A percentile compares a stretch with the other conserved stretches of the same genome.
These are phyloP conservation scores for Coemansia sp. DNA, from an alignment of 192 early-diverging fungal genomes.

Conservation along the genomic window DNA sequence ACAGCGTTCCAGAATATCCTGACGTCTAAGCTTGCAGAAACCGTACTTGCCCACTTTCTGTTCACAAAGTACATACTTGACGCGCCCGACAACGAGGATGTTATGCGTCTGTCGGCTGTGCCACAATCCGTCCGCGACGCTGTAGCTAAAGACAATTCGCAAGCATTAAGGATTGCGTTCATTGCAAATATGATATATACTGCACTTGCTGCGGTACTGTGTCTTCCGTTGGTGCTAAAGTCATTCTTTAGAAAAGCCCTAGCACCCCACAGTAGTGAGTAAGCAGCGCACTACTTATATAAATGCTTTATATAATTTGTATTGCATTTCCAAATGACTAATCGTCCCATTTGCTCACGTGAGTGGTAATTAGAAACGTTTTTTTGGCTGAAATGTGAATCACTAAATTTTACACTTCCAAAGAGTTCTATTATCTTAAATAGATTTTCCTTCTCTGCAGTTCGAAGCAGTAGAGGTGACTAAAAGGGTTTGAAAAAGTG, in stretches of 20 bases:
- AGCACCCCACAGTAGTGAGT: background rate
- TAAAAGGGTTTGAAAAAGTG: too few relatives aligned
- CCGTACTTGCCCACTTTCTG: slow-evolving; percentile 21
- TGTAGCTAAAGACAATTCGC: slow-evolving; percentile 28
- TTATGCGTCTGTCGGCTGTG: slow-evolving; percentile 35
- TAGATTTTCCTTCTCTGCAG: too few relatives aligned
- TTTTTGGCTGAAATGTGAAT: slow-evolving; percentile 8
- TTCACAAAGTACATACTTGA: slow-evolving; percentile 35
- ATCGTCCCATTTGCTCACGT: background rate
- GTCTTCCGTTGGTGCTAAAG: slow-evolving; percentile 3
- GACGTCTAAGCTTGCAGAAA: slow-evolving; percentile 32
- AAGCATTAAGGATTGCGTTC: slow-evolving; percentile 26
- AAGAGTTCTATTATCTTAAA: background rate
- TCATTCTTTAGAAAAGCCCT: background rate
- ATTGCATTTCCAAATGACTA: background rate
- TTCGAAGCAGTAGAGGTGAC: too few relatives aligned
- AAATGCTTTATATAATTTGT: background rate
- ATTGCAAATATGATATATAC: background rate
- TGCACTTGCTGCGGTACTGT: background rate
- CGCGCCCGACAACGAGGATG: slow-evolving; percentile 36
- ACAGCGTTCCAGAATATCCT: slow-evolving; percentile 33
- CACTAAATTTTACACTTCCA: slow-evolving; percentile 2
- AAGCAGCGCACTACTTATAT: background rate
- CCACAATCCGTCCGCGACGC: slow-evolving; percentile 39
- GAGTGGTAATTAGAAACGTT: background rate